Percentiles rank a stretch among this genome's conserved stretches.
phyloP scores from a whole-genome alignment of 1,139 yeast genomes.

The Groenewaldozyma sp. region DNA sequence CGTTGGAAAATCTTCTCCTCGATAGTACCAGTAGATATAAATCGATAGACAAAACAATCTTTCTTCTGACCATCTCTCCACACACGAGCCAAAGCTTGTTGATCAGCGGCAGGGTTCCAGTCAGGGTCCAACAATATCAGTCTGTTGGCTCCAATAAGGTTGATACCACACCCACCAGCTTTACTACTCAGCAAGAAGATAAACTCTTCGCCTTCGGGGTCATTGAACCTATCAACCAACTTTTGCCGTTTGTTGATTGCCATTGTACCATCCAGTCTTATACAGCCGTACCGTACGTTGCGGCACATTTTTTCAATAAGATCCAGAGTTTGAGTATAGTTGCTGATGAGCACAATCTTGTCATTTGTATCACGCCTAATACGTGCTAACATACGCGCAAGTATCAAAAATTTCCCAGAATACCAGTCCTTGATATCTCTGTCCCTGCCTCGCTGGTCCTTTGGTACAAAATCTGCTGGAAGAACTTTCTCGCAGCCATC shows the following conservation, averaged over 20 bases:
- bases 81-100: conserved; percentile 94
- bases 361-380: conserved; percentile 79
- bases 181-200: conserved; percentile 84
- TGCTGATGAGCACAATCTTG: conserved; percentile 87
- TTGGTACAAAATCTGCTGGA: conserved; percentile 63
- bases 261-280: conserved; percentile 90
- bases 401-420: conserved; percentile 49
- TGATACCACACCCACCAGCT: conserved; percentile 99
- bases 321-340: conserved; percentile 90
- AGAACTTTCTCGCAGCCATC: conserved; percentile 56
- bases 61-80: conserved; percentile 99
- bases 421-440: conserved; percentile 53
- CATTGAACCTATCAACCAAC: conserved; percentile 81
- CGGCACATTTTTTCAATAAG: conserved; percentile 83
- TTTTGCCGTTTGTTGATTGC: conserved; percentile 87
- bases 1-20: conserved; percentile 95
- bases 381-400: conserved; percentile 64
- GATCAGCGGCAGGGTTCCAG: conserved; percentile 99
- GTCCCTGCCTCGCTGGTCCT: conserved; percentile 40
- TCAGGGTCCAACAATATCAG: conserved; percentile 87
- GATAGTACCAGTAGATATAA: conserved; percentile 88
- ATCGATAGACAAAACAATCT: conserved; percentile 89
- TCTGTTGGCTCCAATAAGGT: conserved; percentile 91
- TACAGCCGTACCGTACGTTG: conserved; percentile 58
- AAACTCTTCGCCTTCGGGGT: conserved; percentile 83